Base-by-base conservation (phyloP, 2,329 filamentous ascomycete species). In the Botrytis hyacinthi region DNA sequence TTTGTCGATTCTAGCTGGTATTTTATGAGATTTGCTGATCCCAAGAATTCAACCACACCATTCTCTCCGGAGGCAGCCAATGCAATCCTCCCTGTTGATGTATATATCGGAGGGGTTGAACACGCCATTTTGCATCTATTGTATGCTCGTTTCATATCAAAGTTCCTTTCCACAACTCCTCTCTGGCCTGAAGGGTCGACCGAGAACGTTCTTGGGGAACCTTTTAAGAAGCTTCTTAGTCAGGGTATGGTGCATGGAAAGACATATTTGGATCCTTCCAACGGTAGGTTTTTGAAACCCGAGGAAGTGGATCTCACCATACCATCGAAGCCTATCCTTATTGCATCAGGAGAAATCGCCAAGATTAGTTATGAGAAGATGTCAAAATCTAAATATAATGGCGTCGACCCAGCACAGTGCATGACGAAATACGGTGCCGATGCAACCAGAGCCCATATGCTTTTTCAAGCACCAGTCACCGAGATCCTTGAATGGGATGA, bases 1-100 rank as follows among this genome's bases (percentile, higher is more conserved):
- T 97, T 97, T 83, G 94, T 97, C 75, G 94, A 97, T 83, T 97
- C 94, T 2, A 97, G 94, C 71, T 97, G 94, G 94, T 97, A 97
- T 82, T 97, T 91, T 79, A 89, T 95, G 83, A 89, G 93, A 20
- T 97, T 94, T 78, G 83, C 91, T 42, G 93, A 97, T 78, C 85
- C 92, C 1, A 84, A 89, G 29, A 95, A 96, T 77, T 77, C 84
- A 22, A 79, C 86, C 2, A 81, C 84, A 22, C 90, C 89, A 0
- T 90, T 97, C 76, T 89, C 89, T 0, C 83, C 89, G n/a, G 83
- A 85, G 29, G 86, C 86, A 18, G 88, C 88, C 20, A 84, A 87
- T 75, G 79, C 80, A 10, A 84, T 84, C 26, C 86, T 96, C 62
- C 93, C 94, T 0, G 93, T 97, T 0, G 93, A 97, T 80, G 83